Conservation (phyloP, 2,329 filamentous ascomycete species). For the Arthrinium puccinioides region DNA sequence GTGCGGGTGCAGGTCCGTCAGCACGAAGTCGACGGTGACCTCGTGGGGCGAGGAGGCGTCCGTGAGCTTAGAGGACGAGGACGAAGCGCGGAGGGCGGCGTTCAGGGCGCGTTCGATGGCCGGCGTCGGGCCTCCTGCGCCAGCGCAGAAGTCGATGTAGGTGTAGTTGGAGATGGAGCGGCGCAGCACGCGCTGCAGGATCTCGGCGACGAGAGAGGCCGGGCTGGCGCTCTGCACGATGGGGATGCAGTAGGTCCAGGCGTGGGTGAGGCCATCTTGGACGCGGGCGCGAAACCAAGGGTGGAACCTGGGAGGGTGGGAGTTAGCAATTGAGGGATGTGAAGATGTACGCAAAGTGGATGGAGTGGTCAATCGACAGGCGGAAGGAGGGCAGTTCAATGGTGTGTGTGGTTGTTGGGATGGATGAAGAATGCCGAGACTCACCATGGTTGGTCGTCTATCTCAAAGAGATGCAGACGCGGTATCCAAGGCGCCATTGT, state of each 20-base stretch:
- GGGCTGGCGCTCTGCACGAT: constrained; percentile 48
- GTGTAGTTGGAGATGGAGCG: constrained; percentile 43
- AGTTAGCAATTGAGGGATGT: background rate
- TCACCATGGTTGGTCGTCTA: constrained; percentile 60
- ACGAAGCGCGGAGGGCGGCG: constrained; percentile 4
- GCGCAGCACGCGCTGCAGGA: constrained; percentile 43
- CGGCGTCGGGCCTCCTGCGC: constrained; percentile 64
- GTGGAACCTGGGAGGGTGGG: constrained; percentile 48
- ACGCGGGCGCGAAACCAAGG: constrained; percentile 55
- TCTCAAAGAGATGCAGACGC: constrained; percentile 59
- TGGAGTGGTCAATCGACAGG: too few relatives aligned
- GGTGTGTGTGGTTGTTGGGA: background rate
- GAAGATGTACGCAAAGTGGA: too few relatives aligned
- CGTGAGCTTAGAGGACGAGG: background rate
- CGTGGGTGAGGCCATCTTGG: constrained; percentile 56
- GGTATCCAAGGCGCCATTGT: constrained; percentile 38
- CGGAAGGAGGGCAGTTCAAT: background rate
- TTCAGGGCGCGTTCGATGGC: constrained; percentile 56
- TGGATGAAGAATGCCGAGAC: constrained; percentile 4
- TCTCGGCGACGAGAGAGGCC: constrained; percentile 50
- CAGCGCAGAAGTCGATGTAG: constrained; percentile 71
- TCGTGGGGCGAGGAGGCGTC: constrained; percentile 1
- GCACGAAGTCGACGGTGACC: constrained; percentile 45
- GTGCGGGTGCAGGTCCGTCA: constrained; percentile 62
- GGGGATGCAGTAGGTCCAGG: constrained; percentile 55